A percentile compares a stretch with the other conserved stretches of the same genome.
Conservation (phyloP, 768 basidiomycete genomes). For the Leccinum fibrillosum region DNA sequence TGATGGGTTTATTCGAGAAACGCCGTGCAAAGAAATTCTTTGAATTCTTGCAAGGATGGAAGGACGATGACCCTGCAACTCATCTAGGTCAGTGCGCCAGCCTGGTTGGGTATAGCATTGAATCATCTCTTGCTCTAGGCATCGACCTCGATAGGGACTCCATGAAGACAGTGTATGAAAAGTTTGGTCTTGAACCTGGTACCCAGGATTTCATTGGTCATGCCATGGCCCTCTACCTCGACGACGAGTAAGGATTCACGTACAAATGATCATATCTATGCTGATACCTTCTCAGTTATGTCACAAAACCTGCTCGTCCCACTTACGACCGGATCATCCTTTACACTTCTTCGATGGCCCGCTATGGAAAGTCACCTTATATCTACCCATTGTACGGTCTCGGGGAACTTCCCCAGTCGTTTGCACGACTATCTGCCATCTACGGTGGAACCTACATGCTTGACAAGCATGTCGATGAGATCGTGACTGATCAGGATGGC, state of each 20-base stretch:
- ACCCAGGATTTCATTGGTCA: constrained; percentile 99
- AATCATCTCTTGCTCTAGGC: constrained; percentile 42
- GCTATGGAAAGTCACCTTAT: constrained; percentile 99
- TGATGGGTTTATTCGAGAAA: constrained; percentile 99
- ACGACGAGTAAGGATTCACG: constrained; percentile 76
- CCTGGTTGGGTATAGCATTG: neutral
- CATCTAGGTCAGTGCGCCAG: constrained; percentile 74
- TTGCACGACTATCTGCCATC: constrained; percentile 96
- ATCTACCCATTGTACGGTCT: constrained; percentile 99
- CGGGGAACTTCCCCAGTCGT: constrained; percentile 97
- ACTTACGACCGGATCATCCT: constrained; percentile 94
- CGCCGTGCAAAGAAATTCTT: constrained; percentile 98
- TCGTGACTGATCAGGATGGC: constrained; percentile 81
- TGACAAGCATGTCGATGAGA: constrained; percentile 89
- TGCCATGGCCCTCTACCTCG: constrained; percentile 97
- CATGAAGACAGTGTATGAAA: constrained; percentile 95
- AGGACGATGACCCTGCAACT: constrained; percentile 90
- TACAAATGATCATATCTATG: neutral
- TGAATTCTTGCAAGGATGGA: constrained; percentile 93
- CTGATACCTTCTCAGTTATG: constrained; percentile 60
- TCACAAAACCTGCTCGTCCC: constrained; percentile 84
- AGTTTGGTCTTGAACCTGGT: constrained; percentile 94
- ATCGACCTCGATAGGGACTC: constrained; percentile 84
- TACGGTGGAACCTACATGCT: constrained; percentile 99
- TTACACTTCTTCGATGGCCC: constrained; percentile 98